These are phyloP conservation scores for Chamaecyparis obtusa DNA, from an alignment of 75 land plant genomes.

Conservation along the genomic window DNA sequence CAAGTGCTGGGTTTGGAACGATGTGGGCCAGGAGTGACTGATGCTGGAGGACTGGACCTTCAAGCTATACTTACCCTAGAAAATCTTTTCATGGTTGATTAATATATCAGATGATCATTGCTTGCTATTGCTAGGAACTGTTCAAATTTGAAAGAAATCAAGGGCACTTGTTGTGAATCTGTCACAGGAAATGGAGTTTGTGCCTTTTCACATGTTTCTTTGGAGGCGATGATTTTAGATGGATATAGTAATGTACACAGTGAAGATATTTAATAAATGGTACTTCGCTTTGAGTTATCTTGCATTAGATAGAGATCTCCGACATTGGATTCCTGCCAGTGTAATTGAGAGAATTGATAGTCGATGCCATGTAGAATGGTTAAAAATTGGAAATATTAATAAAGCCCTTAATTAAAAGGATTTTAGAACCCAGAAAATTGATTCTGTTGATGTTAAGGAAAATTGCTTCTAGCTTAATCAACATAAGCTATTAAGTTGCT, in stretches of 20 bases:
- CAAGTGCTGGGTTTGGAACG: constrained; percentile 7
- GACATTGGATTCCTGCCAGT: constrained; percentile 9
- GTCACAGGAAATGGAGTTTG: constrained; percentile 20
- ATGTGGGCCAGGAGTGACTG: constrained; percentile 23
- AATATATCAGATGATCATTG: constrained; percentile 20
- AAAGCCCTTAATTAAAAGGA: too few species aligned
- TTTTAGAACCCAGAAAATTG: background rate
- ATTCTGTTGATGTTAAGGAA: background rate
- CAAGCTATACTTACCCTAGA: background rate
- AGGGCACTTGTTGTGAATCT: constrained; percentile 14
- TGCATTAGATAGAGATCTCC: constrained; percentile 13
- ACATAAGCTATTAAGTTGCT: background rate
- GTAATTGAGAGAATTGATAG: constrained; percentile 3
- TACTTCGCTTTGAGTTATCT: background rate
- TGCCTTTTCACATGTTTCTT: constrained; percentile 7
- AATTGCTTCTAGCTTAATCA: background rate
- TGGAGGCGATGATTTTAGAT: constrained; percentile 13
- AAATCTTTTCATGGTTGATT: constrained; percentile 15
- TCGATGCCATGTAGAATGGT: constrained; percentile 15
- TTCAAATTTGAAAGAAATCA: constrained; percentile 17
- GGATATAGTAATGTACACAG: constrained; percentile 5
- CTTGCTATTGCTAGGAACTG: constrained; percentile 13
- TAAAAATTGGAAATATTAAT: background rate
- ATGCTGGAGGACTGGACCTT: constrained; percentile 5
- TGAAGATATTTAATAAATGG: constrained; percentile 17